Conservation (phyloP, 257 asterid genomes). For the Salvia rosmarinus region DNA sequence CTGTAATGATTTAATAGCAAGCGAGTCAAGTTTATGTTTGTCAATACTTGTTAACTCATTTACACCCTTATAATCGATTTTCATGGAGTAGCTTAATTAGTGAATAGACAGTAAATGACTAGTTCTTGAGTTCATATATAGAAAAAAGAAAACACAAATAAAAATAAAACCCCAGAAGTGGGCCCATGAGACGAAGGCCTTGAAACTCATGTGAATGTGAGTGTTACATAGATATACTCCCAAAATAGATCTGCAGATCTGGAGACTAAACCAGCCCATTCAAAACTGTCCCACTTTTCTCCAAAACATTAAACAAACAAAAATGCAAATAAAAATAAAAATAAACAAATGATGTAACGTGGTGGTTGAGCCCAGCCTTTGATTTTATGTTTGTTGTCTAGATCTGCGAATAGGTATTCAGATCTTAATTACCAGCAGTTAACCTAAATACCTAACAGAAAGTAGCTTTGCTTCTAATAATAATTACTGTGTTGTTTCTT, state of each 20-base stretch:
- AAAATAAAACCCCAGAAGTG: neutral
- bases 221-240: conserved; percentile 6
- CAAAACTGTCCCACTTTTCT: neutral
- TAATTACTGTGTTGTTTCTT: conserved; percentile 11
- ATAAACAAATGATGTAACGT: conserved; percentile 28
- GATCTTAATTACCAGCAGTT: conserved; percentile 29
- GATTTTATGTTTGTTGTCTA: conserved; percentile 1
- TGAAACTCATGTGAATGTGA: conserved; percentile 12
- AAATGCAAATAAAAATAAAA: neutral
- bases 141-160: too few species aligned
- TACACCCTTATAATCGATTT: too few species aligned
- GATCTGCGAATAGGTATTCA: neutral
- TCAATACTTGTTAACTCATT: too few species aligned
- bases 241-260: conserved; percentile 17
- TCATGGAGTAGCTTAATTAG: too few species aligned
- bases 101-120: too few species aligned
- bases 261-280: conserved; percentile 17
- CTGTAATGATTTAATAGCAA: too few species aligned
- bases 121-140: too few species aligned
- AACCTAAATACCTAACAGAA: conserved; percentile 43
- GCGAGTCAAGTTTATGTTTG: too few species aligned
- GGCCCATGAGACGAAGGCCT: conserved; percentile 16
- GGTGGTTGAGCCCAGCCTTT: conserved; percentile 40
- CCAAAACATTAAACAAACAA: neutral
- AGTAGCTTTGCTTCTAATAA: neutral